Conservation (phyloP, 805 yeast genomes). For the Hanseniaspora lachancei region DNA sequence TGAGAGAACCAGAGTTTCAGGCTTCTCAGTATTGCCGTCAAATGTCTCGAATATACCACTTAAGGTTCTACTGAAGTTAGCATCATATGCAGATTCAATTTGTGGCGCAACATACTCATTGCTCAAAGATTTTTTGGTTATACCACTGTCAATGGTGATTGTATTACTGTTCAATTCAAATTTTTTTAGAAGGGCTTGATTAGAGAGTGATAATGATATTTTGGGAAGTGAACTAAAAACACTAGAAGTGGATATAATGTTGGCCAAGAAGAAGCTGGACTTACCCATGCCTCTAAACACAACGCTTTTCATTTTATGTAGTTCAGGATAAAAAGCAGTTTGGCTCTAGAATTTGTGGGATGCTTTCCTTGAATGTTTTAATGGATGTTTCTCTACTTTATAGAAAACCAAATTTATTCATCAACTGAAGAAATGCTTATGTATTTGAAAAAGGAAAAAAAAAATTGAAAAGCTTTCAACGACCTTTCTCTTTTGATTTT, state of each 20-base stretch:
- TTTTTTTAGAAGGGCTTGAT: background rate
- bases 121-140: background rate
- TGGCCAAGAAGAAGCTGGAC: background rate
- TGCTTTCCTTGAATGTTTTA: background rate
- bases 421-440: too few relatives aligned
- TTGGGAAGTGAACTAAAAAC: background rate
- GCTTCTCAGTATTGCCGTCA: background rate
- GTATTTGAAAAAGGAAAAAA: too few relatives aligned
- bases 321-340: background rate
- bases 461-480: too few relatives aligned
- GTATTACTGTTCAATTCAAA: background rate
- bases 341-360: background rate
- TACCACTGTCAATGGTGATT: background rate
- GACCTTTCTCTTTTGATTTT: too few relatives aligned
- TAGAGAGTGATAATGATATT: background rate
- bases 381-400: too few relatives aligned
- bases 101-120: background rate
- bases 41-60: background rate
- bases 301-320: background rate
- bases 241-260: background rate
- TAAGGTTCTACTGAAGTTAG: background rate
- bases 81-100: background rate
- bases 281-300: background rate
- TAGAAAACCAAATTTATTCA: too few relatives aligned
- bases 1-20: background rate